Evolutionary conservation across 805 yeast genomes (phyloP).

Genomic region (Gaillardinia entomophila): DNA sequence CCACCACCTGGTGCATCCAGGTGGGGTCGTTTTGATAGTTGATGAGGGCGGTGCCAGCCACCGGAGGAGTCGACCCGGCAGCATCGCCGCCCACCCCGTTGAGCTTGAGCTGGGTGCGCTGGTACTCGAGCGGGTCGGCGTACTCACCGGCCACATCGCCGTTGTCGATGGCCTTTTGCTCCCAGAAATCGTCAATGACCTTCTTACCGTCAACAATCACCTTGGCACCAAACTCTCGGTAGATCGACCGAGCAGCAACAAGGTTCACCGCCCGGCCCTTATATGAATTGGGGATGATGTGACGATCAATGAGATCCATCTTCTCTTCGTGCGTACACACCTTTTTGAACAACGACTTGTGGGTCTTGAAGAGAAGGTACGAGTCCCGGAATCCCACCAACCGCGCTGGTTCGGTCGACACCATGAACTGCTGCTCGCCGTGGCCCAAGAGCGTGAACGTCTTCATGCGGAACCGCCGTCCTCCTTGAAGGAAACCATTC

Average conservation of each 20-base stretch:
- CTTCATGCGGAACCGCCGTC: conserved; percentile 66
- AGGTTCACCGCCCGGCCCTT: conserved; percentile 86
- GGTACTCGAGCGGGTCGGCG: conserved; percentile 58
- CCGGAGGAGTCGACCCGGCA: conserved; percentile 23
- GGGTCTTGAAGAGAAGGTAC: conserved; percentile 82
- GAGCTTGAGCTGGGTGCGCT: conserved; percentile 5
- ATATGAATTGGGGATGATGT: conserved; percentile 81
- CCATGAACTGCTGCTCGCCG: conserved; percentile 77
- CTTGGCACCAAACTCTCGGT: conserved; percentile 86
- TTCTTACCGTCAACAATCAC: conserved; percentile 75
- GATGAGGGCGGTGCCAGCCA: conserved; percentile 35
- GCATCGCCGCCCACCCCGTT: conserved; percentile 9
- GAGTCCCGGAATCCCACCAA: conserved; percentile 93
- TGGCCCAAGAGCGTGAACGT: conserved; percentile 59
- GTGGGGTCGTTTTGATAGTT: conserved; percentile 54
- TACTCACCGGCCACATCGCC: conserved; percentile 68
- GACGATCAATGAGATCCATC: conserved; percentile 72
- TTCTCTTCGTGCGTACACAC: conserved; percentile 74
- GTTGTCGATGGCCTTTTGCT: conserved; percentile 47
- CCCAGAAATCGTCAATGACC: conserved; percentile 86
- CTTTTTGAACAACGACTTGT: conserved; percentile 67
- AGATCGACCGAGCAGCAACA: conserved; percentile 86
- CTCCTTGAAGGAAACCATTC: conserved; percentile 65
- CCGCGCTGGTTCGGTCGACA: conserved; percentile 94
- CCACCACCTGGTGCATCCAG: conserved; percentile 83